Percentiles rank a stretch among this genome's conserved stretches.
Evolutionary conservation across 2,329 filamentous ascomycete genomes (phyloP).

Genomic region (Ophiostoma angusticollis): DNA sequence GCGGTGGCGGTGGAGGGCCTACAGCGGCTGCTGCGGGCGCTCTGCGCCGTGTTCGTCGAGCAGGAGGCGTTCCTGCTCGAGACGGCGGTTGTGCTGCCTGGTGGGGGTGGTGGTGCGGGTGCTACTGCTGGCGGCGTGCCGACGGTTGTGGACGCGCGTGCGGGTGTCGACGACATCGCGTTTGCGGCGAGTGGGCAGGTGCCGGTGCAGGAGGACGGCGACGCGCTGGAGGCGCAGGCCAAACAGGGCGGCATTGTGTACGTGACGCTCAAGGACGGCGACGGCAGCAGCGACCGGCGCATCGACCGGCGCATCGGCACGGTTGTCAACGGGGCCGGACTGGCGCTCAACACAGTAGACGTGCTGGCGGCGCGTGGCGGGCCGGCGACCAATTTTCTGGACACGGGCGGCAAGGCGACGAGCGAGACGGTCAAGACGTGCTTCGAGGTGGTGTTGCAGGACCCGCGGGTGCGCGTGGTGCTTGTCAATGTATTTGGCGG

Average conservation of each 20-base stretch:
- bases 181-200: constrained; percentile 24
- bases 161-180: constrained; percentile 37
- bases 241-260: constrained; percentile 63
- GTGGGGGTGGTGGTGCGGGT: too few species aligned
- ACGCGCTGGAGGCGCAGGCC: constrained; percentile 24
- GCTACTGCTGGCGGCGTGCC: too few species aligned
- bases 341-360: constrained; percentile 87
- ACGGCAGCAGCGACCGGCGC: constrained; percentile 19
- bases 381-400: constrained; percentile 68
- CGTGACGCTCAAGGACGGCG: constrained; percentile 43
- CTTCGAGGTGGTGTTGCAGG: constrained; percentile 60
- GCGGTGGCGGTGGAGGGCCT: constrained; percentile 31
- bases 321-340: constrained; percentile 75
- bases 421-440: constrained; percentile 64
- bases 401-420: constrained; percentile 82
- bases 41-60: constrained; percentile 37
- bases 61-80: constrained; percentile 36
- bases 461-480: constrained; percentile 56
- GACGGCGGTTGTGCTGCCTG: constrained; percentile 21
- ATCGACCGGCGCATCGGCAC: constrained; percentile 59
- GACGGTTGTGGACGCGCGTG: constrained; percentile 26
- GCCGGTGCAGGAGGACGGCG: constrained; percentile 17
- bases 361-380: constrained; percentile 57
- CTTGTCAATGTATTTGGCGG: constrained; percentile 46
- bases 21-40: constrained; percentile 33